Evolutionary conservation across 2,329 filamentous ascomycete species (phyloP).

Genomic region (Claviceps monticola): DNA sequence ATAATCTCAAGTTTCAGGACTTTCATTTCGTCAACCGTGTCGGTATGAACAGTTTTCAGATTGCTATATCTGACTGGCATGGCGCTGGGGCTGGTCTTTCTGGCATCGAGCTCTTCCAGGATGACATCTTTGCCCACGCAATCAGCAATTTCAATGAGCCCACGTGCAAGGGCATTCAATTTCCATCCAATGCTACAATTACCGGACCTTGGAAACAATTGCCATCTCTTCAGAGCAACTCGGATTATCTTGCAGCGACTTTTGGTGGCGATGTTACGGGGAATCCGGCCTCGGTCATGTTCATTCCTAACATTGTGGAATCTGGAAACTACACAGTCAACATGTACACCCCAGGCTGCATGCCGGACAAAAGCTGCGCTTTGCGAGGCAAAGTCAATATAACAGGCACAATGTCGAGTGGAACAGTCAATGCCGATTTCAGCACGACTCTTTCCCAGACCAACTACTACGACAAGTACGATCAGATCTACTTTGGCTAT

Average conservation of each 20-base stretch:
- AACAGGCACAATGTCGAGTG: constrained; percentile 52
- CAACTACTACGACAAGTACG: constrained; percentile 94
- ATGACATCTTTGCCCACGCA: constrained; percentile 76
- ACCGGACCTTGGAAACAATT: constrained; percentile 64
- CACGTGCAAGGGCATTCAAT: constrained; percentile 50
- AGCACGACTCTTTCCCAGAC: constrained; percentile 66
- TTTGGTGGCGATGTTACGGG: constrained; percentile 42
- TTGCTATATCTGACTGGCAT: constrained; percentile 81
- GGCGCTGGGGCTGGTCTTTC: constrained; percentile 72
- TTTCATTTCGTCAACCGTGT: constrained; percentile 82
- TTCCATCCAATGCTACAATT: constrained; percentile 48
- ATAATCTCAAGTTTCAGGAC: constrained; percentile 59
- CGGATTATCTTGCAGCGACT: constrained; percentile 61
- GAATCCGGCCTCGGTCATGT: constrained; percentile 55
- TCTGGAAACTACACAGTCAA: constrained; percentile 86
- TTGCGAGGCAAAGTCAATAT: constrained; percentile 72
- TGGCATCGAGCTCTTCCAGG: constrained; percentile 75
- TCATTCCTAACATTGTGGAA: constrained; percentile 71
- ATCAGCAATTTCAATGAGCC: constrained; percentile 83
- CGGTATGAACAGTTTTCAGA: constrained; percentile 74
- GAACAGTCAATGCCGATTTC: constrained; percentile 32
- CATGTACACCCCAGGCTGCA: constrained; percentile 84
- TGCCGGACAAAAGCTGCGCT: constrained; percentile 61
- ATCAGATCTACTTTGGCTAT: constrained; percentile 75
- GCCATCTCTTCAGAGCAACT: constrained; percentile 53